Evolutionary conservation across 768 basidiomycete genomes (phyloP), one percentile per base, ranked within the genome.

Genomic region (Rossbeevera mucosa): DNA sequence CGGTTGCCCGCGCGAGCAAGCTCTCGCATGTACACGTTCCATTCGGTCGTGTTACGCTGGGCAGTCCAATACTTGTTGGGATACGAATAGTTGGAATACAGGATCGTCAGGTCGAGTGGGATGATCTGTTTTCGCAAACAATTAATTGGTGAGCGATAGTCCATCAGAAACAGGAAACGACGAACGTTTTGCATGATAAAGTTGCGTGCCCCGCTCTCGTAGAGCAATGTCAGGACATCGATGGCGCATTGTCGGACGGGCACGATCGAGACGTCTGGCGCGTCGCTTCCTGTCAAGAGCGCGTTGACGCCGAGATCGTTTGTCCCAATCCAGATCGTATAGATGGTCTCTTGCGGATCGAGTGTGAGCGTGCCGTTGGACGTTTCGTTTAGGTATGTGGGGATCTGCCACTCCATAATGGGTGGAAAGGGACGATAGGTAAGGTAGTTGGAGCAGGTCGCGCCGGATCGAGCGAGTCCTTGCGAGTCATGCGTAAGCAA

Each of bases 171-270:
- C 18, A 38, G 9, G 13, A 42, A 42, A 24, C 24, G 22, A 50
- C 80, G 66, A 54, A 83, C 85, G 57, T 85, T 86, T 56, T 84
- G 82, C 71, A 86, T 82, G 46, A 86, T 64, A 60, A 86, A 85
- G 59, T 86, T 83, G 42, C 83, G 72, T 4, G 81, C 84, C 5
- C 85, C 85, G 45, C 66, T 74, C 11, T 75, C 61, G 59, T 85
- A 83, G 33, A 86, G 59, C 1, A 70, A 69, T 54, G 74, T 78
- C 25, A 86, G 72, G 77, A 81, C 85, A 44, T 82, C 76, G 4
- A 86, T 68, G 62, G 79, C 80, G 59, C 85, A 86, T 16, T 61
- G 61, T 18, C 78, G 74, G 0, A 82, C 81, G 44, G 84, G 73
- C 8, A 84, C 81, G 48, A 86, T 63, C 1, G 80, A 83, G 14